These are phyloP conservation scores for Polysphondylium violaceum DNA, from an alignment of 78 protist species.

Conservation along the genomic window DNA sequence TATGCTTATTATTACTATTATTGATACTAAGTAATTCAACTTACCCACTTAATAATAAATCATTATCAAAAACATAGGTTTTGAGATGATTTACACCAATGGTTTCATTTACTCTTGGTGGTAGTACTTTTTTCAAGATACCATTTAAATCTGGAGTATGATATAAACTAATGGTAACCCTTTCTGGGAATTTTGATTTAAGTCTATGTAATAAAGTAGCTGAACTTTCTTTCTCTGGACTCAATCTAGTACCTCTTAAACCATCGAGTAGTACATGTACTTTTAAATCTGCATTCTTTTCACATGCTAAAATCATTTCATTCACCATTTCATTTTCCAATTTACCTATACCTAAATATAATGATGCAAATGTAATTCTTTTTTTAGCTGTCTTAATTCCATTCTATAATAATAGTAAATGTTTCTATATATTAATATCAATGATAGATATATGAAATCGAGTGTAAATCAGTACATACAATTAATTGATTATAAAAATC, in stretches of 20 bases:
- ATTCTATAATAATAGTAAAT: neutral
- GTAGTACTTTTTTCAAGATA: slow-evolving; percentile 23
- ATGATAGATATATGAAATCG: too few species aligned
- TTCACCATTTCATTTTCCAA: slow-evolving; percentile 26
- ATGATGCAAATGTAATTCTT: slow-evolving; percentile 57
- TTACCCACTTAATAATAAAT: slow-evolving; percentile 74
- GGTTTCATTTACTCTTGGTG: slow-evolving; percentile 74
- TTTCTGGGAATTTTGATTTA: neutral
- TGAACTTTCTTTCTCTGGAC: neutral
- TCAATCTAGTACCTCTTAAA: slow-evolving; percentile 43
- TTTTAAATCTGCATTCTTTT: slow-evolving; percentile 22
- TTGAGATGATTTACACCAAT: slow-evolving; percentile 84
- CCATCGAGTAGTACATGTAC: slow-evolving; percentile 62
- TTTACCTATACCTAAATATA: slow-evolving; percentile 60
- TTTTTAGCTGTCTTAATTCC: slow-evolving; percentile 41
- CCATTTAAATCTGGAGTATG: slow-evolving; percentile 73
- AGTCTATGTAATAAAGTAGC: slow-evolving; percentile 18
- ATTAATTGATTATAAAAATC: slow-evolving; percentile 69
- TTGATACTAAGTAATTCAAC: neutral
- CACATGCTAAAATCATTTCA: slow-evolving; percentile 11
- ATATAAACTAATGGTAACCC: slow-evolving; percentile 28
- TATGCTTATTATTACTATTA: too few species aligned
- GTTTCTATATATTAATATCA: neutral
- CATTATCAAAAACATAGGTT: slow-evolving; percentile 83
- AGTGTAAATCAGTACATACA: neutral